A percentile compares a stretch with the other conserved stretches of the same genome.
Evolutionary conservation across 1,284 basidiomycete genomes (phyloP).

Genomic region (Trichosporon sp.): DNA sequence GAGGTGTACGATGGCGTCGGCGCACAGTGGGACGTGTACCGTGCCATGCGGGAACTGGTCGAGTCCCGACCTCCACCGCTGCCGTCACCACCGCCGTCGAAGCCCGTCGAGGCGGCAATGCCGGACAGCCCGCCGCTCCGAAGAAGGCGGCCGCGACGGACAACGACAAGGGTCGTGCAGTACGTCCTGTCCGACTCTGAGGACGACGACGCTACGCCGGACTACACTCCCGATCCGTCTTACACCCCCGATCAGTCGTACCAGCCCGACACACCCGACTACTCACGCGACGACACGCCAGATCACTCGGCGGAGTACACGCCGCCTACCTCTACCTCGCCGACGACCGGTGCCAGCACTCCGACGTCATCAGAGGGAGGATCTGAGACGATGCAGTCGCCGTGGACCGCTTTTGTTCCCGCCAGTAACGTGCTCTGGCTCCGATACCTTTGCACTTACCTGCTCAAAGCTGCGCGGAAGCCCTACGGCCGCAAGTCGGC

Average conservation of each 20-base stretch:
- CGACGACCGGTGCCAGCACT: neutral
- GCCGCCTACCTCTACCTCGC: neutral
- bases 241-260: too few species aligned
- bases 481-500: slow-evolving; percentile 17
- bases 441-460: slow-evolving; percentile 33
- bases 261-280: too few species aligned
- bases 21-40: slow-evolving; percentile 91
- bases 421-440: slow-evolving; percentile 34
- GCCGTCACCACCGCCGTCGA: neutral
- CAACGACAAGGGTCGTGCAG: neutral
- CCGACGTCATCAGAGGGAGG: too few species aligned
- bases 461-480: slow-evolving; percentile 28
- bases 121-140: too few species aligned
- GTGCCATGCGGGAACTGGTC: slow-evolving; percentile 68
- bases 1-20: slow-evolving; percentile 78
- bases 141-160: neutral
- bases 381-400: neutral
- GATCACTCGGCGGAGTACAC: too few species aligned
- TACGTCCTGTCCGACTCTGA: neutral
- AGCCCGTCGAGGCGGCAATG: too few species aligned
- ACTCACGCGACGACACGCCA: too few species aligned
- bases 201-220: neutral
- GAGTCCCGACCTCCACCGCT: neutral
- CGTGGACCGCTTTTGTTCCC: slow-evolving; percentile 12
- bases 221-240: neutral